Evolutionary conservation across 495 filamentous ascomycete genomes (phyloP), one percentile per base, ranked within the genome.

Genomic region (Pseudomonodictys pantanalensis): DNA sequence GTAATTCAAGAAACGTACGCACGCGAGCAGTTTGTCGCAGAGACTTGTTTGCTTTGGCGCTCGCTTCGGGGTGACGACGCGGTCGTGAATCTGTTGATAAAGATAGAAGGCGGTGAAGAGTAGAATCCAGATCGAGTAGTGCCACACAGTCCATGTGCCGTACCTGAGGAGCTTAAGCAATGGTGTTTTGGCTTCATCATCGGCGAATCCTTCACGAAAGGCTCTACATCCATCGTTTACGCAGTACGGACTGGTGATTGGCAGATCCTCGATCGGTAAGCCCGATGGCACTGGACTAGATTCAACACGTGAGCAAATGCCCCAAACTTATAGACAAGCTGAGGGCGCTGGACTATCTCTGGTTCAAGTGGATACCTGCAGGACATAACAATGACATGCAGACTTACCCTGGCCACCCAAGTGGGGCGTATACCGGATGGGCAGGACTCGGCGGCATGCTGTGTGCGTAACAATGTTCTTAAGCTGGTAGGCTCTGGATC

Each of bases 91-190:
- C 17, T 4, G 29, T 11, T 50, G 26, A 17, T 52, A 58, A 24
- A 51, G 22, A 18, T 58, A 30, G 11, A 58, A 41, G 4, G 25
- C 55, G 11, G 55, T 51, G 32, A 58, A 58, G 10, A 58, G 32
- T 23, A 58, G 30, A 18, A 58, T 43, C 55, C 55, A 58, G 42
- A 50, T 39, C 26, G 55, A 50, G 33, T 58, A 58, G 33, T 41
- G 51, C 35, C 42, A 58, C 1, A 58, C 33, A 8, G 55, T 58
- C 55, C 55, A 58, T 51, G 5, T 51, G 4, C 55, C 55, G 33
- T 58, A 58, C 29, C 51, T 32, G 44, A 58, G 23, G 5, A 41
- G 23, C 18, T 24, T 17, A 11, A 58, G 22, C 28, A 51, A 35
- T n/a, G 47, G 56, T 3, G 39, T 45, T 5, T 18, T 46, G 25